Percentiles rank a stretch among this genome's conserved stretches.
Evolutionary conservation across 768 basidiomycete species (phyloP).

Genomic region (Phylloporus arenicola): DNA sequence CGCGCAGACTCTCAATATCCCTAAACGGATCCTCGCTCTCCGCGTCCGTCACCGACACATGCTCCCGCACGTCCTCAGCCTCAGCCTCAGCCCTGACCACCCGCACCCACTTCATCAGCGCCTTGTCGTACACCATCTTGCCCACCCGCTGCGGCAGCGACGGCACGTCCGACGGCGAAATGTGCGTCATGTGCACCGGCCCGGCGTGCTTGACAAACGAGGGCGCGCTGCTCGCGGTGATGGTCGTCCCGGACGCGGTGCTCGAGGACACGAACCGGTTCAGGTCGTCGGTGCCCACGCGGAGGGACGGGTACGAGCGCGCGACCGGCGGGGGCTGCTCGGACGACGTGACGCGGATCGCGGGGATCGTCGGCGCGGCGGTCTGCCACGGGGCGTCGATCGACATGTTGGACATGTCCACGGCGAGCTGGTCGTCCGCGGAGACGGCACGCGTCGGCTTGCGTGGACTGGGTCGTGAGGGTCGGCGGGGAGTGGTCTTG

Average conservation of each 20-base stretch:
- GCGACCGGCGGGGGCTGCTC: constrained; percentile 29
- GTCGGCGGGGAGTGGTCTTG: constrained; percentile 29
- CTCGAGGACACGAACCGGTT: constrained; percentile 89
- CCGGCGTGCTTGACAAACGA: constrained; percentile 85
- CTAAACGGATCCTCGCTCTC: constrained; percentile 86
- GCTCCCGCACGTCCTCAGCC: constrained; percentile 27
- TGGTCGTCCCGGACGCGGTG: constrained; percentile 69
- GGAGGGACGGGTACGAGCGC: constrained; percentile 47
- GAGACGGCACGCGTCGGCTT: constrained; percentile 36
- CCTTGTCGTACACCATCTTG: constrained; percentile 82
- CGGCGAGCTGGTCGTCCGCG: constrained; percentile 38
- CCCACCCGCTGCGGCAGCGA: constrained; percentile 73
- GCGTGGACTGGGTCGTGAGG: constrained; percentile 42
- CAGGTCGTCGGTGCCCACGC: constrained; percentile 59
- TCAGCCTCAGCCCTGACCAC: constrained; percentile 11
- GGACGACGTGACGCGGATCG: constrained; percentile 28
- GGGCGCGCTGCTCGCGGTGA: constrained; percentile 65
- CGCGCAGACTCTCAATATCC: constrained; percentile 82
- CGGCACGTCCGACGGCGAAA: constrained; percentile 76
- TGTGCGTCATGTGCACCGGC: constrained; percentile 72
- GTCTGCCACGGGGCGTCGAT: constrained; percentile 35
- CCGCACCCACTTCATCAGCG: constrained; percentile 83
- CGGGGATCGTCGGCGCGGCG: constrained; percentile 3
- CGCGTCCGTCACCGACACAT: constrained; percentile 33
- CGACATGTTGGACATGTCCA: constrained; percentile 41